Evolutionary conservation across 352 stramenopile genomes (phyloP).

Genomic region (Globisporangium spinosum): DNA sequence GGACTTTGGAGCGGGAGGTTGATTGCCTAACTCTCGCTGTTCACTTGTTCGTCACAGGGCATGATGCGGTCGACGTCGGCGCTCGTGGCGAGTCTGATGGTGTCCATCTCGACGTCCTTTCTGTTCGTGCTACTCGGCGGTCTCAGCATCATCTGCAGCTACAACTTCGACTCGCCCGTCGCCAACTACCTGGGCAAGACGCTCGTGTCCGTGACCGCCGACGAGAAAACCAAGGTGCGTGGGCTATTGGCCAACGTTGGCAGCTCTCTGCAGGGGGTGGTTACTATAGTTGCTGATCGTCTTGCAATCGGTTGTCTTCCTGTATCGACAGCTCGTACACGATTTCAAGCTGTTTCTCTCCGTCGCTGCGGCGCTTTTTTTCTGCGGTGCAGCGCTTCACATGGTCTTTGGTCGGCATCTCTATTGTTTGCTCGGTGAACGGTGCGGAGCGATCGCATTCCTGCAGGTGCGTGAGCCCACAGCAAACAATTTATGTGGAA

Average conservation of each 20-base stretch:
- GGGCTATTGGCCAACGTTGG: too few relatives aligned
- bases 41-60: background rate
- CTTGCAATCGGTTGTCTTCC: background rate
- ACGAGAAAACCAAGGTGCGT: conserved; percentile 37
- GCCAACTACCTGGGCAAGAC: conserved; percentile 51
- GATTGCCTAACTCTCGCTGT: background rate
- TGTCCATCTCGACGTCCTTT: conserved; percentile 45
- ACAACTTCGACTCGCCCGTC: conserved; percentile 39
- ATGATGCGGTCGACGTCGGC: conserved; percentile 42
- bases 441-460: conserved; percentile 51
- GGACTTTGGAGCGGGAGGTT: background rate
- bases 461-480: conserved; percentile 35
- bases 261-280: too few relatives aligned
- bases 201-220: conserved; percentile 27
- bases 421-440: conserved; percentile 44
- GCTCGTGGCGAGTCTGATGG: conserved; percentile 49
- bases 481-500: background rate
- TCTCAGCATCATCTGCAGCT: conserved; percentile 51
- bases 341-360: conserved; percentile 39
- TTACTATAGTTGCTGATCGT: background rate
- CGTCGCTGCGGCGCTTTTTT: conserved; percentile 31
- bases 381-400: conserved; percentile 33
- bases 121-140: conserved; percentile 47
- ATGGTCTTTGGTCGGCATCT: conserved; percentile 43
- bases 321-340: conserved; percentile 30